Conservation (phyloP, 2,329 filamentous ascomycete species). For the Sporothrix brasiliensis region DNA sequence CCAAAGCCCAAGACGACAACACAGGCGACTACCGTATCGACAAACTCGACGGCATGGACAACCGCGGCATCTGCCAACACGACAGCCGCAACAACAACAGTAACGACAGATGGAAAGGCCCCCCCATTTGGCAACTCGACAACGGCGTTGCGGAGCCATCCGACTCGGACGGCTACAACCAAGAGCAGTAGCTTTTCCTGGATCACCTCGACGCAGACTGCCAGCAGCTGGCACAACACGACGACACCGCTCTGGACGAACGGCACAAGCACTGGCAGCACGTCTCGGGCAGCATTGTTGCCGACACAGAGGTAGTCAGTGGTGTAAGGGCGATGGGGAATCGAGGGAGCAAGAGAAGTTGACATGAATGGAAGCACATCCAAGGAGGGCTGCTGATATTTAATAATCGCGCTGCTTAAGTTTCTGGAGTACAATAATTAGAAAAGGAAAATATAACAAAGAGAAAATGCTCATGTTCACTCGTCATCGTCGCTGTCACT, state of each 20-base stretch:
- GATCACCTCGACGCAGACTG: background rate
- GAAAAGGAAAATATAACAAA: background rate
- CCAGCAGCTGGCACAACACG: background rate
- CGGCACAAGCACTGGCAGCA: background rate
- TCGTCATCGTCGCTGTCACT: constrained; percentile 62
- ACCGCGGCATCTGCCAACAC: background rate
- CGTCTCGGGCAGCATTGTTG: background rate
- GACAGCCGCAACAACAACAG: background rate
- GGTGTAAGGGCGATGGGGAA: no score
- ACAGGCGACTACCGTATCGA: background rate
- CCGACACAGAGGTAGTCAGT: background rate
- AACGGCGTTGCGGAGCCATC: background rate
- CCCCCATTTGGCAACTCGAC: constrained; percentile 15
- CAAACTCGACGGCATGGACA: constrained; percentile 2
- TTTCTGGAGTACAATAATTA: background rate
- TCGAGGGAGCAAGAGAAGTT: background rate
- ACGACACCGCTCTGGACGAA: background rate
- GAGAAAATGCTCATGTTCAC: background rate
- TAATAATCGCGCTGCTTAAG: background rate
- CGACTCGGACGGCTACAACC: background rate
- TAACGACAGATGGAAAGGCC: background rate
- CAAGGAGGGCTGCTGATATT: background rate
- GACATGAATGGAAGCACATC: background rate
- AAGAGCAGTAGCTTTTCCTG: background rate
- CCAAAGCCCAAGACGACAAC: constrained; percentile 5